Base-by-base conservation (phyloP, 2,329 filamentous ascomycete genomes). In the Fusarium longipes region DNA sequence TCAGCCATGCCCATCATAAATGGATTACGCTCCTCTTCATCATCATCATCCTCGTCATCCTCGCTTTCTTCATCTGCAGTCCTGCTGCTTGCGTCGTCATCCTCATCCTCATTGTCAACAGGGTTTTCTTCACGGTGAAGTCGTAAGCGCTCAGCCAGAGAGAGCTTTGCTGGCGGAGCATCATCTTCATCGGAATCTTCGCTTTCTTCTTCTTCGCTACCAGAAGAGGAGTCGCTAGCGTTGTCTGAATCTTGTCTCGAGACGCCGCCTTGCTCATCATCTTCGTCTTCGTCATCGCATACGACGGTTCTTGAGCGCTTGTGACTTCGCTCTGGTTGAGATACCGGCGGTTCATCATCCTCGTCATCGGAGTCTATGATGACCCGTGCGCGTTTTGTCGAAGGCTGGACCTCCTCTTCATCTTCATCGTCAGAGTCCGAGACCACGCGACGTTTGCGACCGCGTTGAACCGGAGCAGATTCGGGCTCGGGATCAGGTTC, bases 1-100 rank as follows among this genome's bases (percentile, higher is more conserved):
- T 74, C 76, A 0, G 78, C 78, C 75, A 79, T 77, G 18, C 67
- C 66, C 42, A 74, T 70, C 8, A 79, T 61, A 25, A 78, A 68
- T 1, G 68, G 76, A 18, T 73, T 70, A 2, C 70, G 71, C 7
- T 70, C 70, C 2, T 73, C 68, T 1, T 68, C 70, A 2, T 70
- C 70, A 0, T 65, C 70, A 2, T 74, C 70, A 1, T 69, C 69
- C 3, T 70, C 70, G 0, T 65, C 70, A 1, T 74, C 70, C 22
- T 70, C 64, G 3, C 62, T 65, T 3, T 69, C 65, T 24, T 50
- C 38, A 8, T 56, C 63, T 29, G 58, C 62, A 61, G 67, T 72
- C 63, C 67, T 60, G 57, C 55, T 63, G 57, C 59, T 70, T 25
- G 24, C 45, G 3, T 67, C 66, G 18, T 58, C 61, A 6, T 55